Percentiles rank a stretch among this genome's conserved stretches.
Conservation (phyloP, 2,329 filamentous ascomycete species). For the Pseudopithomyces chartarum region DNA sequence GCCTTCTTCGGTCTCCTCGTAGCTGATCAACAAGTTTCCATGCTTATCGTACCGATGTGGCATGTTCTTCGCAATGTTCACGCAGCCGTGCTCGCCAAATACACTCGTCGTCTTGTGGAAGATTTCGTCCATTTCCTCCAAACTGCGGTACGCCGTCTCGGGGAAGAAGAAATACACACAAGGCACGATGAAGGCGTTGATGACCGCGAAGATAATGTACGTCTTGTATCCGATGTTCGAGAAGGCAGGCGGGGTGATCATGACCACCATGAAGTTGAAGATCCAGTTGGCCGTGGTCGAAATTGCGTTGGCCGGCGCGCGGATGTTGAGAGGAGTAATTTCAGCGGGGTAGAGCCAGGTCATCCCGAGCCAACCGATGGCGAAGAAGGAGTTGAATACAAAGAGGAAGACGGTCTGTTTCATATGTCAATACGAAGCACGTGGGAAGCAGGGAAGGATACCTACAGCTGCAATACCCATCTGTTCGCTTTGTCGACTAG, state of each 20-base stretch:
- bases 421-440: constrained; percentile 21
- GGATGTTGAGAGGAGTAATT: constrained; percentile 86
- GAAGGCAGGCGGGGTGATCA: constrained; percentile 68
- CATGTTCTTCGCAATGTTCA: constrained; percentile 55
- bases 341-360: constrained; percentile 72
- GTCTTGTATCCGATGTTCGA: constrained; percentile 60
- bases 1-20: constrained; percentile 49
- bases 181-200: constrained; percentile 61
- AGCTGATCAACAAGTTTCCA: constrained; percentile 61
- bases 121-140: constrained; percentile 61
- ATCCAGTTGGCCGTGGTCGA: constrained; percentile 91
- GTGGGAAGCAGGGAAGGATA: background rate
- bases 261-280: constrained; percentile 67
- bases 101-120: constrained; percentile 61
- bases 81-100: constrained; percentile 48
- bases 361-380: constrained; percentile 75
- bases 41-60: constrained; percentile 64
- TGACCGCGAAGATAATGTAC: constrained; percentile 63
- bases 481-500: constrained; percentile 30
- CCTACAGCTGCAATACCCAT: constrained; percentile 57
- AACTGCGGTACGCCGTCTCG: constrained; percentile 58
- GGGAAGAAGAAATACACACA: constrained; percentile 66
- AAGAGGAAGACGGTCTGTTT: constrained; percentile 76
- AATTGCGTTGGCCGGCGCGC: constrained; percentile 83
- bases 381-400: constrained; percentile 93